Conservation (phyloP, 441 rosid genomes). For the Croton setiger region DNA sequence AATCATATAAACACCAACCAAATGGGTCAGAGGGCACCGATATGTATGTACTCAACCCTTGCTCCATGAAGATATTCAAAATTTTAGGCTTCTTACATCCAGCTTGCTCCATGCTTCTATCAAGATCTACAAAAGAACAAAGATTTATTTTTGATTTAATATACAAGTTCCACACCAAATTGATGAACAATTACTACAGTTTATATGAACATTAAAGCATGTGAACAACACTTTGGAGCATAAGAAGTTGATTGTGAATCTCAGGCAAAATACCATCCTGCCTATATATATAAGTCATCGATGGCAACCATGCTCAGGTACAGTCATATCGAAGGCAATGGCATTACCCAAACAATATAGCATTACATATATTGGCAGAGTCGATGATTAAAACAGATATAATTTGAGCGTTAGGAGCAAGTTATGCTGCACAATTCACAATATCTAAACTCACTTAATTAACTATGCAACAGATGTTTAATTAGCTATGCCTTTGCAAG, state of each 20-base stretch:
- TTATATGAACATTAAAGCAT: not conserved
- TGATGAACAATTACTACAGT: not conserved
- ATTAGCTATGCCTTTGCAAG: not conserved
- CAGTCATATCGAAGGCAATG: not conserved
- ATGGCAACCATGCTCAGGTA: not conserved
- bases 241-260: not conserved
- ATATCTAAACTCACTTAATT: not conserved
- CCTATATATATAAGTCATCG: not conserved
- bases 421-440: not conserved
- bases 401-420: not conserved
- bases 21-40: not conserved
- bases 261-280: conserved; percentile 1
- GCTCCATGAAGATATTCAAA: too few species aligned
- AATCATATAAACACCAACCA: not conserved
- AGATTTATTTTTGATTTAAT: not conserved
- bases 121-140: conserved; percentile 32
- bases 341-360: not conserved
- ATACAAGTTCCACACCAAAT: not conserved
- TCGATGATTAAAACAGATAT: not conserved
- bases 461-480: not conserved
- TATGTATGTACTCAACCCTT: not conserved
- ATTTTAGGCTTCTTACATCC: too few species aligned
- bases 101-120: conserved; percentile 12
- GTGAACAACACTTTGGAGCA: not conserved
- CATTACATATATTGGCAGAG: not conserved